Conservation (phyloP, 768 basidiomycete species). For the Collybia mongolica region DNA sequence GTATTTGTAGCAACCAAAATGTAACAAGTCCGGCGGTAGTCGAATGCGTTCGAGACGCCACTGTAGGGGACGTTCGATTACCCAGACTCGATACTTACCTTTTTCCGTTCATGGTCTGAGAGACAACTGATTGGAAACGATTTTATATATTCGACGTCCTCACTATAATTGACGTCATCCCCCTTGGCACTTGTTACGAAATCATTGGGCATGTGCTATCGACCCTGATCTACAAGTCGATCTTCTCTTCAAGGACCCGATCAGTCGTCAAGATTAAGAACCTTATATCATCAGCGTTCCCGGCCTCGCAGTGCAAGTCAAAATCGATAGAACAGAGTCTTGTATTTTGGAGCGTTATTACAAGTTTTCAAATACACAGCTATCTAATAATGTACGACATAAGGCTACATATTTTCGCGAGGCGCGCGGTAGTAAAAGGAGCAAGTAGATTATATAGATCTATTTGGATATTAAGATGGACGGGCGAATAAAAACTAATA, state of each 20-base stretch:
- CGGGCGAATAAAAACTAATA: not conserved
- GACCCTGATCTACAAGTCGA: conserved; percentile 23
- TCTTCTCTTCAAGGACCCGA: conserved; percentile 14
- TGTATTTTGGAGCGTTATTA: not conserved
- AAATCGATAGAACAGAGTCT: not conserved
- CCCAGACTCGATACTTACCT: too few relatives aligned
- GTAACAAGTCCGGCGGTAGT: too few relatives aligned
- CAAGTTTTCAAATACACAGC: not conserved
- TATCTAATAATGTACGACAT: conserved; percentile 1
- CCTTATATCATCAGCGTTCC: conserved; percentile 2
- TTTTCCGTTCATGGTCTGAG: too few relatives aligned
- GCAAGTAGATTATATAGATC: conserved; percentile 2
- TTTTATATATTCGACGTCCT: not conserved
- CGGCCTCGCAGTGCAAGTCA: conserved; percentile 2
- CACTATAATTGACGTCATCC: conserved; percentile 16
- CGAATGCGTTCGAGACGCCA: too few relatives aligned
- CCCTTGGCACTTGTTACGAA: not conserved
- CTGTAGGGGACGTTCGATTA: too few relatives aligned
- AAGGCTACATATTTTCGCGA: conserved; percentile 1
- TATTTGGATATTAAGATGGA: not conserved
- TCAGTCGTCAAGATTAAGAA: conserved; percentile 17
- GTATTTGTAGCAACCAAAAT: not conserved
- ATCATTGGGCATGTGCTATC: not conserved
- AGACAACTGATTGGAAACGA: too few relatives aligned
- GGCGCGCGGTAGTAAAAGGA: not conserved